Evolutionary conservation across 108 stramenopile species (phyloP), one percentile per base, ranked within the genome.

Genomic region (Skeletonema tropicum): DNA sequence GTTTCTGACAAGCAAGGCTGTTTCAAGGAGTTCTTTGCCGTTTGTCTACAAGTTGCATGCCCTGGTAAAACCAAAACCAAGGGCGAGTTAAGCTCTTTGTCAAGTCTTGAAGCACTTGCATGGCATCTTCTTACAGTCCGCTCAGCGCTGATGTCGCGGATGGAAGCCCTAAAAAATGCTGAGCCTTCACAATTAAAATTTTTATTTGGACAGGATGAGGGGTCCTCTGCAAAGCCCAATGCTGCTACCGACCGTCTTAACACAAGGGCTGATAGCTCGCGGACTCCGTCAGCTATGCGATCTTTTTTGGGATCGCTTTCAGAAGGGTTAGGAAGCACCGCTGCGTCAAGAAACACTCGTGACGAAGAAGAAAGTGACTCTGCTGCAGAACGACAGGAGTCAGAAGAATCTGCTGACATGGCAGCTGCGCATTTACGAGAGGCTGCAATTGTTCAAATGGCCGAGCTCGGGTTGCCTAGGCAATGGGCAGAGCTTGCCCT

Each of bases 401-500:
- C 73, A 58, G 75, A 68, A 8, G 64, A 75, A 49, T 68, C 70
- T 58, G 67, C 78, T 33, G 75, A 80, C 29, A 81, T 76, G 12
- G 93, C 85, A 41, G 75, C 70, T 67, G 85, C 85, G 11, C 88
- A 93, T 48, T 73, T 92, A 10, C 77, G 90, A 21, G 93, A 94
- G 66, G 93, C 87, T 58, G 94, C 94, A 12, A 89, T 95, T 15
- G 90, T 87, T 12, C 94, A 95, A 71, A 95, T 95, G 94, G 84
- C 87, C 13, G 94, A 95, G 66, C 85, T 96, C 17, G 95, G 95
- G 2, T 70, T 96, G 35, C 95, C 95, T 12, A 66, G 92, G 10
- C 85, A 88, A 52, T 96, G 92, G 92, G 89, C 92, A 57, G 92
- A 93, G 66, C 65, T 94, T 49, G 97, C 97, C 8, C 81, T 99